A percentile compares a stretch with the other conserved stretches of the same genome.
These are phyloP conservation scores for Pseudovirgaria hyperparasitica DNA, from an alignment of 2,329 filamentous ascomycete species.

Conservation along the genomic window DNA sequence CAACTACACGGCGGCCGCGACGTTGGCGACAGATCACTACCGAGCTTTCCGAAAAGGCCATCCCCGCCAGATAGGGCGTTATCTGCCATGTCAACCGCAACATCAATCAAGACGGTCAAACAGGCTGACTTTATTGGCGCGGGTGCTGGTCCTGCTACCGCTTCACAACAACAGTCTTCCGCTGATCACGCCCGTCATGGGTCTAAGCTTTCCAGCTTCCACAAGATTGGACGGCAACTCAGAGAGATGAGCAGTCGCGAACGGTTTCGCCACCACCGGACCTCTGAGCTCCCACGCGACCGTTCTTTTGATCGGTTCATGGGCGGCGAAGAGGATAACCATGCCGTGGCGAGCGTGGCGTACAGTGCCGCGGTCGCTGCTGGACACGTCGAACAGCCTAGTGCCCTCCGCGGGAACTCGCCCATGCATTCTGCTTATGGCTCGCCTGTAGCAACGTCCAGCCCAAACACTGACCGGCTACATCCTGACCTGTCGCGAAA, in stretches of 20 bases:
- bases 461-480: slow-evolving; percentile 25
- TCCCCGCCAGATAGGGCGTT: slow-evolving; percentile 25
- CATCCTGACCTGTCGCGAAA: slow-evolving; percentile 11
- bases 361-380: slow-evolving; percentile 49
- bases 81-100: slow-evolving; percentile 27
- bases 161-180: slow-evolving; percentile 31
- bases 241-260: slow-evolving; percentile 31
- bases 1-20: slow-evolving; percentile 15
- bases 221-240: slow-evolving; percentile 33
- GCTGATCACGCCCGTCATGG: slow-evolving; percentile 28
- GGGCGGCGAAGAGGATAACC: slow-evolving; percentile 49
- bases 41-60: slow-evolving; percentile 8
- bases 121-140: slow-evolving; percentile 22
- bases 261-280: slow-evolving; percentile 23
- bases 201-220: slow-evolving; percentile 33
- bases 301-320: slow-evolving; percentile 51
- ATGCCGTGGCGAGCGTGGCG: slow-evolving; percentile 50
- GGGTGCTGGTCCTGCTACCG: slow-evolving; percentile 24
- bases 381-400: slow-evolving; percentile 42
- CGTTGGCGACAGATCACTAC: slow-evolving; percentile 10
- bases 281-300: slow-evolving; percentile 36
- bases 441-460: slow-evolving; percentile 27
- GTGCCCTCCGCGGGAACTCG: slow-evolving; percentile 30
- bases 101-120: slow-evolving; percentile 33
- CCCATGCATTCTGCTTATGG: no score